Evolutionary conservation across 129 eudicot genomes (phyloP).

Genomic region (Flaveria bidentis): DNA sequence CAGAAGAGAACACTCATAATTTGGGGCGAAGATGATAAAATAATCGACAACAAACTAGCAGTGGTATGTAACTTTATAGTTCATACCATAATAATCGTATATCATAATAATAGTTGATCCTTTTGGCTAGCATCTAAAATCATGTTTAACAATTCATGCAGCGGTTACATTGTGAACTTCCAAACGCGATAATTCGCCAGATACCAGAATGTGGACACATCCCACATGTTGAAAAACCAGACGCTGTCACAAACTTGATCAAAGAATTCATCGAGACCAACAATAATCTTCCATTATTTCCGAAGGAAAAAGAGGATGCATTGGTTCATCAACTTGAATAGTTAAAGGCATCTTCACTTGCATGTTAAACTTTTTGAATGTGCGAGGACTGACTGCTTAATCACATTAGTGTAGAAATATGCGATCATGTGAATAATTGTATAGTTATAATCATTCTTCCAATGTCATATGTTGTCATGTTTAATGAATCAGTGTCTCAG

Average conservation of each 20-base stretch:
- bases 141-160: constrained; percentile 30
- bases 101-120: not conserved
- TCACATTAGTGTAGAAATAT: not conserved
- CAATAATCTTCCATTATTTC: not conserved
- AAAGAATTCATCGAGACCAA: constrained; percentile 43
- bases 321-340: constrained; percentile 32
- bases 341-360: constrained; percentile 5
- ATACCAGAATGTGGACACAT: constrained; percentile 86
- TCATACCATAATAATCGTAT: not conserved
- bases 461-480: not conserved
- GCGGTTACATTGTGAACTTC: constrained; percentile 76
- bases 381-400: not conserved
- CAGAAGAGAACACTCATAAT: constrained; percentile 68
- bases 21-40: constrained; percentile 91
- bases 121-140: not conserved
- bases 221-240: constrained; percentile 93
- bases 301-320: constrained; percentile 26
- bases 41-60: constrained; percentile 76
- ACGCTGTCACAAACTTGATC: constrained; percentile 56
- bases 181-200: constrained; percentile 76
- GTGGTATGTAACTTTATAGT: constrained; percentile 56
- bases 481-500: no score
- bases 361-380: not conserved
- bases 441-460: constrained; percentile 2
- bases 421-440: constrained; percentile 18